phyloP scores from a whole-genome alignment of 2,329 filamentous ascomycete genomes.

The Zasmidium cellare region DNA sequence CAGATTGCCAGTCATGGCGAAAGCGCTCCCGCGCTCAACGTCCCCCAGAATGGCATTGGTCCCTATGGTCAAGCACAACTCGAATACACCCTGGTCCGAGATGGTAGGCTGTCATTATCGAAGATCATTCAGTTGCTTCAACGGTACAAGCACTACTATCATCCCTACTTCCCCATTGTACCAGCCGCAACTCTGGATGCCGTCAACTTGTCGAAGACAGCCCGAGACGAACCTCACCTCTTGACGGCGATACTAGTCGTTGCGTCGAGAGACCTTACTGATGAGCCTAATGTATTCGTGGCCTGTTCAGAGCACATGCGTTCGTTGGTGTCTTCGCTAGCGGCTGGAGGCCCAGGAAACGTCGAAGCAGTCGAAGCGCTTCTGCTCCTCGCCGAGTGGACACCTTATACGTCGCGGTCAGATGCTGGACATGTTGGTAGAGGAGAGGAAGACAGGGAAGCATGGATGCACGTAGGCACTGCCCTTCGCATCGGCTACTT shows the following conservation, averaged over 20 bases:
- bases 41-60: conserved; percentile 2
- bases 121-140: conserved; percentile 55
- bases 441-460: conserved; percentile 71
- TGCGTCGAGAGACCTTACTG: conserved; percentile 68
- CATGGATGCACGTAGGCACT: conserved; percentile 75
- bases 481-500: conserved; percentile 70
- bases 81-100: conserved; percentile 46
- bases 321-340: conserved; percentile 64
- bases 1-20: conserved; percentile 43
- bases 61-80: conserved; percentile 21
- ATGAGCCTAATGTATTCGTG: conserved; percentile 63
- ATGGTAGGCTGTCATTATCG: conserved; percentile 43
- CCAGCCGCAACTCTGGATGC: conserved; percentile 60
- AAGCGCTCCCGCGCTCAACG: conserved; percentile 17
- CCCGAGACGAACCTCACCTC: conserved; percentile 64
- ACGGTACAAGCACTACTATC: conserved; percentile 65
- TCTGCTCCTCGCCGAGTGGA: conserved; percentile 71
- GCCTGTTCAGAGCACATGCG: conserved; percentile 71
- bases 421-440: conserved; percentile 64
- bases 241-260: conserved; percentile 71
- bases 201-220: conserved; percentile 55
- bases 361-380: conserved; percentile 72
- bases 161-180: conserved; percentile 70
- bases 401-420: conserved; percentile 63
- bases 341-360: conserved; percentile 65